Conservation (phyloP, 2,329 filamentous ascomycete genomes). For the Cordyceps cicadae region DNA sequence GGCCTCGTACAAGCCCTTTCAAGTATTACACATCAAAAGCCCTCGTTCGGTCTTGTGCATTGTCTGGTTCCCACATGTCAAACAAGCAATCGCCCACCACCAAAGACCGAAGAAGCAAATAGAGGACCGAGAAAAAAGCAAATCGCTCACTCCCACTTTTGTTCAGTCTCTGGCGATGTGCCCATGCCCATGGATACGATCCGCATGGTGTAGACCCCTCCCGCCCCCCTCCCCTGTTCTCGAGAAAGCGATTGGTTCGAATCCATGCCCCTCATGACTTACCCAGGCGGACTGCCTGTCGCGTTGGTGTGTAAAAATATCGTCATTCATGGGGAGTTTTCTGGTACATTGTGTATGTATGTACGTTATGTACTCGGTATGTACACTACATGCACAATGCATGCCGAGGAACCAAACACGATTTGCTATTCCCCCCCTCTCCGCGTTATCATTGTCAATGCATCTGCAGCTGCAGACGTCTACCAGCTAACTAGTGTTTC, state of each 20-base stretch:
- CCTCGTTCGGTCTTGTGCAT: neutral
- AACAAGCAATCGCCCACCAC: neutral
- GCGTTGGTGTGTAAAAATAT: neutral
- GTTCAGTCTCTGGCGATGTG: neutral
- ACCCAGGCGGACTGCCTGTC: neutral
- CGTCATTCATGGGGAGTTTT: neutral
- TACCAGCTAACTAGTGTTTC: neutral
- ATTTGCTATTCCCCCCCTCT: neutral
- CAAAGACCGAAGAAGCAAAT: neutral
- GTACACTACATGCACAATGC: neutral
- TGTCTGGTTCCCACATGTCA: neutral
- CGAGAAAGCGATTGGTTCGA: neutral
- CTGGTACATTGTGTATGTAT: neutral
- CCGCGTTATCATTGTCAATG: conserved; percentile 4
- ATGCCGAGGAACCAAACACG: neutral
- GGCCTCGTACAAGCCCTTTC: neutral
- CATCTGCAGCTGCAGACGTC: neutral
- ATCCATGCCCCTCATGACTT: conserved; percentile 5
- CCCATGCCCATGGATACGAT: neutral
- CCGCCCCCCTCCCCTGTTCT: neutral
- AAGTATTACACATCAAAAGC: neutral
- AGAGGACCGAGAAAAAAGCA: neutral
- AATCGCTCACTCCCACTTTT: neutral
- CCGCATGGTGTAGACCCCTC: neutral
- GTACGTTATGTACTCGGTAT: too few species aligned